Evolutionary conservation across 345 rosid species (phyloP).

Genomic region (Syzygium grande): DNA sequence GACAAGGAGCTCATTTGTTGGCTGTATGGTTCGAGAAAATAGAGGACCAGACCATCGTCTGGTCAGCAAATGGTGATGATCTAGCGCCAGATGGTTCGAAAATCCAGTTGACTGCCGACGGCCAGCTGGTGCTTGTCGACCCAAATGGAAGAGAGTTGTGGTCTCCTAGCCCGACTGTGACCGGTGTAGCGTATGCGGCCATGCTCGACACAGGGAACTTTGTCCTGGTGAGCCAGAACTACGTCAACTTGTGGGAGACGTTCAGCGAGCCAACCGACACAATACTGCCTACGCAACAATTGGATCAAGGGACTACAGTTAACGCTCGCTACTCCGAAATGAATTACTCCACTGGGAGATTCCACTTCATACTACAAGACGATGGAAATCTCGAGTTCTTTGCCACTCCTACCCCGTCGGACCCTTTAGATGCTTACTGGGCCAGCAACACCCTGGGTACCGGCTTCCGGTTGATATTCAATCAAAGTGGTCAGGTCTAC

Average conservation of each 20-base stretch:
- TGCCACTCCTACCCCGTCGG: constrained; percentile 6
- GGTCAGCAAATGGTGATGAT: constrained; percentile 30
- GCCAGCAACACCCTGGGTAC: background rate
- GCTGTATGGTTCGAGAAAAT: constrained; percentile 33
- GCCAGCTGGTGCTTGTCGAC: constrained; percentile 23
- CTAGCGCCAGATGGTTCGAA: constrained; percentile 24
- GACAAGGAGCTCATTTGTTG: constrained; percentile 6
- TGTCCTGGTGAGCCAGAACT: constrained; percentile 8
- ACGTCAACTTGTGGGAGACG: constrained; percentile 29
- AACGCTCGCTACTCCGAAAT: constrained; percentile 13
- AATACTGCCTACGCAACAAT: constrained; percentile 33
- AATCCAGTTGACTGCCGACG: constrained; percentile 17
- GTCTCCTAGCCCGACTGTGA: constrained; percentile 3
- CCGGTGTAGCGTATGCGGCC: constrained; percentile 24
- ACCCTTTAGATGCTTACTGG: constrained; percentile 11
- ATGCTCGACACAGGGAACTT: constrained; percentile 50
- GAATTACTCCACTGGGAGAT: constrained; percentile 31
- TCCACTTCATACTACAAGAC: constrained; percentile 2
- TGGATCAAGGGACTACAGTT: constrained; percentile 6
- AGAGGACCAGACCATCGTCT: constrained; percentile 27
- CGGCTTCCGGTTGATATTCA: constrained; percentile 24
- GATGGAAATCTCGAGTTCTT: constrained; percentile 24
- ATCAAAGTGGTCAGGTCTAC: constrained; percentile 35
- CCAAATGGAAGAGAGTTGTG: constrained; percentile 16
- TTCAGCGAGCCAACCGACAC: constrained; percentile 46